Conservation (phyloP, 1,284 basidiomycete genomes). For the Tilletiaria anomala region DNA sequence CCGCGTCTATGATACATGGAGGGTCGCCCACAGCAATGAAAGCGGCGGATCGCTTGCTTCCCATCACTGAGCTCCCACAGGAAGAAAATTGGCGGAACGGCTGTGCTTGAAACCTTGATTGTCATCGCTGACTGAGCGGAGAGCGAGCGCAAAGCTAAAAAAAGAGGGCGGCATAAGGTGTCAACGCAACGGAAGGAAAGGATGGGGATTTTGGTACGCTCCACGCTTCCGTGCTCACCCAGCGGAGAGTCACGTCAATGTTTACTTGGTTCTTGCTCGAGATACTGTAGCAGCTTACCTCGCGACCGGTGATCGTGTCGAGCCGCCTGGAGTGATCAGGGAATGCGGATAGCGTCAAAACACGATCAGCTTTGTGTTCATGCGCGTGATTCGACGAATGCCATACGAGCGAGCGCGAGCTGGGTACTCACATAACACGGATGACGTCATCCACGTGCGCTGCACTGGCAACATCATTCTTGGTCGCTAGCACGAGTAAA, state of each 20-base stretch:
- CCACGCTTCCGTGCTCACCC: conserved; percentile 39
- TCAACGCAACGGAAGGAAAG: no score
- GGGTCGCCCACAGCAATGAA: no score
- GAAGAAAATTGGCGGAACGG: no score
- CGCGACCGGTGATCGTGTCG: conserved; percentile 62
- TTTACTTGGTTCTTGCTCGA: conserved; percentile 82
- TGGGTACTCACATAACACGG: conserved; percentile 52
- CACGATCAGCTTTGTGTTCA: no score
- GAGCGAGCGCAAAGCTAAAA: no score
- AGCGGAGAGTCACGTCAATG: conserved; percentile 49
- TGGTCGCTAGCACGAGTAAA: conserved; percentile 85
- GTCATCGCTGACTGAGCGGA: no score
- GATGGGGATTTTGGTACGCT: no score
- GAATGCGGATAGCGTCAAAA: not conserved
- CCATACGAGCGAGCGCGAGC: conserved; percentile 2
- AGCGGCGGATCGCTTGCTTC: no score
- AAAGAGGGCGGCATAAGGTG: no score
- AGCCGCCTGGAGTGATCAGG: conserved; percentile 49
- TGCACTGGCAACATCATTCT: conserved; percentile 74
- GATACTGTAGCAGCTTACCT: conserved; percentile 44
- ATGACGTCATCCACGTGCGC: conserved; percentile 76
- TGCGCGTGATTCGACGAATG: not conserved
- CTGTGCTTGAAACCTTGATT: no score
- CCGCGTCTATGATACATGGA: no score
- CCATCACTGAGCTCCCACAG: no score